Evolutionary conservation across 495 filamentous ascomycete genomes (phyloP).

Genomic region (Cladorrhinum samala): DNA sequence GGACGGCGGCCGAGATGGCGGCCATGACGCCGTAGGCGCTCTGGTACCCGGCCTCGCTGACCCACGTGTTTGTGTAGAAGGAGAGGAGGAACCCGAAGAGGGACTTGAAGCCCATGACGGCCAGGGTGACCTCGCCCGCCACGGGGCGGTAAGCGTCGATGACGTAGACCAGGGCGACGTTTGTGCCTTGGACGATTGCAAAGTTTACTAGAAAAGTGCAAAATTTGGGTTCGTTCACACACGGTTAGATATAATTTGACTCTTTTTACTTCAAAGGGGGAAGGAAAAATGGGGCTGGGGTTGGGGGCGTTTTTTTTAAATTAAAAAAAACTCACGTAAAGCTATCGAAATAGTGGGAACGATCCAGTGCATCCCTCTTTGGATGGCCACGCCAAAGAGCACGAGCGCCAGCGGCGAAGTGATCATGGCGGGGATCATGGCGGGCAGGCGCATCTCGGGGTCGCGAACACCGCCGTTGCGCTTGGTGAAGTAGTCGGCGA

Average conservation of each 20-base stretch:
- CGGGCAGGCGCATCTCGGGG: slow-evolving; percentile 51
- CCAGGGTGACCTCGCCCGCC: slow-evolving; percentile 46
- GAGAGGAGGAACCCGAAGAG: slow-evolving; percentile 53
- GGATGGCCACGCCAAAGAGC: slow-evolving; percentile 48
- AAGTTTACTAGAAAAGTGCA: slow-evolving; percentile 44
- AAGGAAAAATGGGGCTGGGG: too few species aligned
- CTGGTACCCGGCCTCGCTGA: slow-evolving; percentile 43
- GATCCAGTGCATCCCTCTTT: slow-evolving; percentile 48
- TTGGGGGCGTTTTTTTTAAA: background rate
- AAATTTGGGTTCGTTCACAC: background rate
- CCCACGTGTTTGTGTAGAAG: slow-evolving; percentile 56
- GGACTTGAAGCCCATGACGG: slow-evolving; percentile 49
- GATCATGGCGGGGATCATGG: slow-evolving; percentile 39
- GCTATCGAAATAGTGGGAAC: slow-evolving; percentile 47
- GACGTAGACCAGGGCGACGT: slow-evolving; percentile 47
- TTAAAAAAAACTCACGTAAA: slow-evolving; percentile 24
- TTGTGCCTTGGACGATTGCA: slow-evolving; percentile 45
- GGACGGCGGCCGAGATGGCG: slow-evolving; percentile 37
- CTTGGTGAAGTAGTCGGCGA: slow-evolving; percentile 46
- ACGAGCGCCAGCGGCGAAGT: slow-evolving; percentile 40
- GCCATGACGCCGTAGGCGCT: slow-evolving; percentile 51
- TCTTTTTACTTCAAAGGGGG: too few species aligned
- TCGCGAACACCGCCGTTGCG: slow-evolving; percentile 48
- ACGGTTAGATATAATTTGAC: background rate
- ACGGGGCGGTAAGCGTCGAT: slow-evolving; percentile 52